Conservation (phyloP, 1,284 basidiomycete genomes). For the Earliella scabrosa region DNA sequence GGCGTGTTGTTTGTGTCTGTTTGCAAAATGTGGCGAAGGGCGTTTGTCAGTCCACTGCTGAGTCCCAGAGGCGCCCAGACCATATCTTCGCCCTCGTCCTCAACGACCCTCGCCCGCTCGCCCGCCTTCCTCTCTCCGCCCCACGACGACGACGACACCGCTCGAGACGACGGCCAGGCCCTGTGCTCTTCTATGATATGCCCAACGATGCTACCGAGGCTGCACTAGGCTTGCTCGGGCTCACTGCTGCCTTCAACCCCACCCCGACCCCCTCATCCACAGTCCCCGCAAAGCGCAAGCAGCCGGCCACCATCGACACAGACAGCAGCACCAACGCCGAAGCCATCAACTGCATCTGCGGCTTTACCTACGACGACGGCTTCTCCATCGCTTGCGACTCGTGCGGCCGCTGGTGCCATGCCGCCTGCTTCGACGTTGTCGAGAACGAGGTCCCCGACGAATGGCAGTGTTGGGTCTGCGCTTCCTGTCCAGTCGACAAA, state of each 20-base stretch:
- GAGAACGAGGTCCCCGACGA: conserved; percentile 76
- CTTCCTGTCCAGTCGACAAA: conserved; percentile 50
- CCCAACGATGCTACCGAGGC: conserved; percentile 55
- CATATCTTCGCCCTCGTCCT: conserved; percentile 4
- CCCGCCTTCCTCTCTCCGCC: not conserved
- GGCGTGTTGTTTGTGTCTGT: not conserved
- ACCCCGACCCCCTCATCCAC: conserved; percentile 40
- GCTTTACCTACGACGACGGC: conserved; percentile 81
- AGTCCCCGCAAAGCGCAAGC: conserved; percentile 47
- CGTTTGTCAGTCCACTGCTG: conserved; percentile 8
- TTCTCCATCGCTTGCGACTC: conserved; percentile 92
- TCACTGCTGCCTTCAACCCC: conserved; percentile 31
- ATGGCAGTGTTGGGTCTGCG: conserved; percentile 69
- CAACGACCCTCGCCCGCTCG: not conserved
- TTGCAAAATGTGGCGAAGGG: conserved; percentile 7
- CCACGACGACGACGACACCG: not conserved
- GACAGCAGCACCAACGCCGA: conserved; percentile 33
- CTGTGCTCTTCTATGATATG: conserved; percentile 36
- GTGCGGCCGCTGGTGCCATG: conserved; percentile 92
- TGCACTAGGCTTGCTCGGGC: conserved; percentile 52
- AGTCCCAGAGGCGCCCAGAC: conserved; percentile 2
- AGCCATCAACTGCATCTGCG: conserved; percentile 75
- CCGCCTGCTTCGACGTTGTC: conserved; percentile 81
- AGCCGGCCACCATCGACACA: conserved; percentile 22
- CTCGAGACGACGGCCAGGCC: conserved; percentile 1